Evolutionary conservation across 805 yeast genomes (phyloP).

Genomic region (Brettanomyces sp.): DNA sequence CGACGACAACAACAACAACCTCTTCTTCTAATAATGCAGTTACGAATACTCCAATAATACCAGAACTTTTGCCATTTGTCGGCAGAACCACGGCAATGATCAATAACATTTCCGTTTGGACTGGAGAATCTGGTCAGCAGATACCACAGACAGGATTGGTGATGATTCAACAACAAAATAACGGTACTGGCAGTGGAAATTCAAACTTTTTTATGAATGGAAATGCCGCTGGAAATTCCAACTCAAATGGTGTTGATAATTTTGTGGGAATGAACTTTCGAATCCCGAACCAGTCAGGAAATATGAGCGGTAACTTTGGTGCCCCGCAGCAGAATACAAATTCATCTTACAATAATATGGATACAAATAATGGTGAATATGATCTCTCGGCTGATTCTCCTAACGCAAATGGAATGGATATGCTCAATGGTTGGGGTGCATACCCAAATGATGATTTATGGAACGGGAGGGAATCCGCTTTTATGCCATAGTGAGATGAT

Average conservation of each 20-base stretch:
- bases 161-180: slow-evolving; percentile 15
- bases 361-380: no score
- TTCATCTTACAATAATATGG: no score
- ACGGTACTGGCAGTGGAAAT: background rate
- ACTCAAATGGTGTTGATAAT: background rate
- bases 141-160: slow-evolving; percentile 27
- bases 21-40: slow-evolving; percentile 3
- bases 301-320: background rate
- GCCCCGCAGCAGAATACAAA: background rate
- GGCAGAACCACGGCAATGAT: slow-evolving; percentile 53
- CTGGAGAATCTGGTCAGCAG: slow-evolving; percentile 37
- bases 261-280: background rate
- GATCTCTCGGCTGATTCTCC: background rate
- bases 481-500: slow-evolving; percentile 23
- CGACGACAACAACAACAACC: slow-evolving; percentile 6
- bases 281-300: background rate
- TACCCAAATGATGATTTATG: slow-evolving; percentile 34
- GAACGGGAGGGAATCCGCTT: slow-evolving; percentile 40
- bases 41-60: slow-evolving; percentile 7
- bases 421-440: slow-evolving; percentile 9
- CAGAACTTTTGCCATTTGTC: slow-evolving; percentile 26
- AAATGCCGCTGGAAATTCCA: background rate
- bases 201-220: background rate
- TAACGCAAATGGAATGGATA: slow-evolving; percentile 5
- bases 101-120: slow-evolving; percentile 53